A percentile compares a stretch with the other conserved stretches of the same genome.
Evolutionary conservation across 2,329 filamentous ascomycete species (phyloP).

Genomic region (Aspergillus aculeatinus): DNA sequence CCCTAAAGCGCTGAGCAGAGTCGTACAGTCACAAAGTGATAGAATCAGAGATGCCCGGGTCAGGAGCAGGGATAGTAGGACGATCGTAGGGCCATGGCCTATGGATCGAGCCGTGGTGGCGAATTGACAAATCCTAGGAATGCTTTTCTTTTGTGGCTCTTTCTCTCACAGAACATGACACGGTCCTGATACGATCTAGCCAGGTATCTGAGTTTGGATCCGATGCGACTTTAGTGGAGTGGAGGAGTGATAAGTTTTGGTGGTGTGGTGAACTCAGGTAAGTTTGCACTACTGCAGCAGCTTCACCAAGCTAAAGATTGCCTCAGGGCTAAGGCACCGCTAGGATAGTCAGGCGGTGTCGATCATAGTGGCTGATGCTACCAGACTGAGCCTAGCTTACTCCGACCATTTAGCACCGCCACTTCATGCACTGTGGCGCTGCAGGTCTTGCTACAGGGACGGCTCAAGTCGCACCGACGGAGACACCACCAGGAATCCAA

Average conservation of each 20-base stretch:
- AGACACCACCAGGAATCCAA: neutral
- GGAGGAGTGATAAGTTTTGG: neutral
- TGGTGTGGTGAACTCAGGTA: neutral
- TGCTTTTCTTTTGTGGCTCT: neutral
- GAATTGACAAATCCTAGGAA: slow-evolving; percentile 18
- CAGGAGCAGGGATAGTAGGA: neutral
- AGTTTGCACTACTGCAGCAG: neutral
- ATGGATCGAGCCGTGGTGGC: slow-evolving; percentile 15
- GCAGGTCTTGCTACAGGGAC: neutral
- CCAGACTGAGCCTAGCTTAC: neutral
- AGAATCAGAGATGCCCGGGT: neutral
- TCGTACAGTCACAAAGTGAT: slow-evolving; percentile 9
- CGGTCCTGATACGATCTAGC: neutral
- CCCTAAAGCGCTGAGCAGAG: slow-evolving; percentile 17
- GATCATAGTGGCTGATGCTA: neutral
- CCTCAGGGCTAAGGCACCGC: neutral
- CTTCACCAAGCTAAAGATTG: slow-evolving; percentile 1
- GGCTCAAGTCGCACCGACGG: neutral
- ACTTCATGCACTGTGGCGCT: neutral
- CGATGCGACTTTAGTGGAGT: neutral
- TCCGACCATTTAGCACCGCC: neutral
- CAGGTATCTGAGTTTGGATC: neutral
- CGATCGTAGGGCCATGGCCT: neutral
- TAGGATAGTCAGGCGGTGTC: neutral
- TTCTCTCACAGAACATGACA: neutral